phyloP scores from a whole-genome alignment of 1,139 yeast species.

The Sugiyamaella pinicola region DNA sequence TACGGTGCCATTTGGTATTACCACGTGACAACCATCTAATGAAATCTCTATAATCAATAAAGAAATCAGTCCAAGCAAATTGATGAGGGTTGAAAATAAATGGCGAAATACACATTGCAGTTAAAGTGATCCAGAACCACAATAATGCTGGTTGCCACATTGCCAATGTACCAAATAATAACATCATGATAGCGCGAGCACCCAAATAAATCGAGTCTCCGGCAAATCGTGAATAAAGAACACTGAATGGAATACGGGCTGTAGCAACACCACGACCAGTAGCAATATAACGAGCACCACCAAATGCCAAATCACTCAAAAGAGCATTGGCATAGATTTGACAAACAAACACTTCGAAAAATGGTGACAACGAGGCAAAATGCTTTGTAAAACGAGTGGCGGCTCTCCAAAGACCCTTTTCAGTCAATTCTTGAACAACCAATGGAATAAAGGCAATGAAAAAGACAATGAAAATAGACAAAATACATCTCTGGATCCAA shows the following conservation, averaged over 20 bases:
- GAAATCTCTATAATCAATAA: slow-evolving; percentile 97
- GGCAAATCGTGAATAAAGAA: slow-evolving; percentile 93
- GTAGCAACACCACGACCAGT: slow-evolving; percentile 99
- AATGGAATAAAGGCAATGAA: slow-evolving; percentile 96
- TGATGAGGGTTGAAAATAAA: slow-evolving; percentile 98
- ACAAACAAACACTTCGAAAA: slow-evolving; percentile 98
- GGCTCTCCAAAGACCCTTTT: slow-evolving; percentile 97
- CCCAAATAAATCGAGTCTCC: slow-evolving; percentile 97
- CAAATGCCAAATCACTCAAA: slow-evolving; percentile 89
- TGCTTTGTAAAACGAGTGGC: slow-evolving; percentile 89
- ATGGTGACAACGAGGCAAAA: slow-evolving; percentile 84
- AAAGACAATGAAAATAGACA: slow-evolving; percentile 97
- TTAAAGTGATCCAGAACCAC: slow-evolving; percentile 98
- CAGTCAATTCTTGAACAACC: slow-evolving; percentile 94
- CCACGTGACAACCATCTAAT: slow-evolving; percentile 99
- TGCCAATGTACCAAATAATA: slow-evolving; percentile 86
- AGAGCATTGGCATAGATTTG: slow-evolving; percentile 94
- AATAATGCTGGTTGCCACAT: slow-evolving; percentile 97
- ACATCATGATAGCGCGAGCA: slow-evolving; percentile 84
- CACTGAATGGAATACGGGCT: slow-evolving; percentile 96
- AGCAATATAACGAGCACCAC: slow-evolving; percentile 99
- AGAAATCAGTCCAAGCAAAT: slow-evolving; percentile 98
- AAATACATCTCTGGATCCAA: slow-evolving; percentile 96
- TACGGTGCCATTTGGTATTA: slow-evolving; percentile 98
- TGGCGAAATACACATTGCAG: slow-evolving; percentile 91